Evolutionary conservation across 2,329 filamentous ascomycete species (phyloP), one percentile per base, ranked within the genome.

Genomic region (Epichloe sp.): DNA sequence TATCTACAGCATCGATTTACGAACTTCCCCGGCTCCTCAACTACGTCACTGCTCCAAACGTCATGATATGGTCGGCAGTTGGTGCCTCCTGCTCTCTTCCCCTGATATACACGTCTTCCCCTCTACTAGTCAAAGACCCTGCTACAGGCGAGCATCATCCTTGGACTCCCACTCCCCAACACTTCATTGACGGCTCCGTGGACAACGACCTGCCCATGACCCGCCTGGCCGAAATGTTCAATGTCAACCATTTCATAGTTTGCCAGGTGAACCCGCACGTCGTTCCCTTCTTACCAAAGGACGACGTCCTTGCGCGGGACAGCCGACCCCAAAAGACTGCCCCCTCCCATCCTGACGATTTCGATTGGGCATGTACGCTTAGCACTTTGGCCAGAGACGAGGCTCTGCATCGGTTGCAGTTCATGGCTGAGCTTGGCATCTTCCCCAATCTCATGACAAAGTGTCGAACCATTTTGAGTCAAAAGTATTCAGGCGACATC

Each of bases 241-340:
- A 96, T 62, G 90, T 96, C 63, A 96, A 96, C 62, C 91, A 96
- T 64, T 96, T 96, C 63, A 96, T 97, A 58, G 91, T 96, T 17
- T 95, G 89, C 0, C 91, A 97, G 64, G 89, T 96, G 48, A 97
- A 97, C 60, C 91, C 91, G 0, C 91, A 97, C 60, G 87, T 96
- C 8, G 80, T 94, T 0, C 88, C 88, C 0, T 95, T 97, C 60
- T 71, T 96, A 15, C 74, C 79, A 15, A 86, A 83, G 57, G 86
- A 94, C 52, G 85, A 88, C 54, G 75, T 77, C 26, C 65, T 77
- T 1, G 67, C 68, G 6, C 69, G 73, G 3, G 58, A 63, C 0
- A 51, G 56, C 36, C 59, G 58, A 5, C 60, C 64, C 5, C 47
- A 46, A 19, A 60, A 66, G 26, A 53, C 56, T 12, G 50, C 26